A percentile compares a stretch with the other conserved stretches of the same genome.
phyloP scores from a whole-genome alignment of 495 filamentous ascomycete species.

The Xylaria cubensis region DNA sequence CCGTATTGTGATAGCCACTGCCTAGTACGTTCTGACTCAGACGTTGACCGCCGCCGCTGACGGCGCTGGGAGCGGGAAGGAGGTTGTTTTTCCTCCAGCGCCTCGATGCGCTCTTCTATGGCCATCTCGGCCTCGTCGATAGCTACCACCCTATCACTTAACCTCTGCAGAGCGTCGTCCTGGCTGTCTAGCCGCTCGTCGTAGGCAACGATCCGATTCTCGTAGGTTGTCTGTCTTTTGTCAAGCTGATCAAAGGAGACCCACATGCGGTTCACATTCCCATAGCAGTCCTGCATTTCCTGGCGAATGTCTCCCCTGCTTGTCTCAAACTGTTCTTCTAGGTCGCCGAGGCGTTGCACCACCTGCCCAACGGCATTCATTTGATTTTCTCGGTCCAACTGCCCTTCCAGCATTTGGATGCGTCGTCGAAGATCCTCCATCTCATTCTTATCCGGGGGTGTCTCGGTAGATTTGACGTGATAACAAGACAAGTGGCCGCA shows the following conservation, averaged over 20 bases:
- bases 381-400: constrained; percentile 52
- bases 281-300: constrained; percentile 58
- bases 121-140: constrained; percentile 58
- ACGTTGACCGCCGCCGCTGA: constrained; percentile 39
- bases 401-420: constrained; percentile 54
- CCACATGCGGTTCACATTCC: constrained; percentile 58
- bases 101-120: constrained; percentile 59
- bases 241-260: constrained; percentile 54
- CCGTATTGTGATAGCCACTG: constrained; percentile 29
- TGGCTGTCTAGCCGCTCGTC: constrained; percentile 51
- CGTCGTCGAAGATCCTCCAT: constrained; percentile 55
- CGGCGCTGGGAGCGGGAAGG: constrained; percentile 32
- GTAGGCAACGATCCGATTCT: constrained; percentile 52
- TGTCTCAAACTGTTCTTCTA: constrained; percentile 61
- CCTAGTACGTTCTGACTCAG: constrained; percentile 35
- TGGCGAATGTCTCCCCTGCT: constrained; percentile 53
- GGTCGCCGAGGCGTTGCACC: constrained; percentile 51
- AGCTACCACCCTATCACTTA: constrained; percentile 54
- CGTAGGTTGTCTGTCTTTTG: constrained; percentile 49
- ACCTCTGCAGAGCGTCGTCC: constrained; percentile 48
- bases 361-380: constrained; percentile 42
- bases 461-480: constrained; percentile 53
- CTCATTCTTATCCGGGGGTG: constrained; percentile 49
- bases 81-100: constrained; percentile 44
- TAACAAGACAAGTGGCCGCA: constrained; percentile 64